Percentiles rank a stretch among this genome's conserved stretches.
Conservation (phyloP, 2,329 filamentous ascomycete genomes). For the Cladorrhinum sp. region DNA sequence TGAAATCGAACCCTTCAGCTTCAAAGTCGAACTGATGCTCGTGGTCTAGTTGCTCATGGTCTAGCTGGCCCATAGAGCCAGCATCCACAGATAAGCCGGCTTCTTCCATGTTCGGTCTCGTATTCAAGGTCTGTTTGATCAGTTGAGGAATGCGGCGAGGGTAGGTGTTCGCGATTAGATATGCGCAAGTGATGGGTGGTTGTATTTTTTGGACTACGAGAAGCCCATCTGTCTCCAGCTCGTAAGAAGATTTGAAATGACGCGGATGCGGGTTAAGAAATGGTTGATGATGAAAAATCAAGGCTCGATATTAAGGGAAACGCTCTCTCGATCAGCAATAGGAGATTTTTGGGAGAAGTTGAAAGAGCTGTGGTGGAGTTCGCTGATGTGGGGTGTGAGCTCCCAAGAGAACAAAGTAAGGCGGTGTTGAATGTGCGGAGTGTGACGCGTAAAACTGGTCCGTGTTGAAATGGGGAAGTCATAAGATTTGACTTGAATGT, state of each 20-base stretch:
- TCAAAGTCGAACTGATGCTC: constrained; percentile 23
- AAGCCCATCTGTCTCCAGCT: constrained; percentile 5
- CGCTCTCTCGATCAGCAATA: background rate
- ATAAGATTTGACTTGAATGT: background rate
- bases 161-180: background rate
- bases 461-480: background rate
- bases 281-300: background rate
- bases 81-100: constrained; percentile 14
- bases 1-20: constrained; percentile 34
- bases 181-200: background rate
- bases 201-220: background rate
- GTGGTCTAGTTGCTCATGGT: constrained; percentile 11
- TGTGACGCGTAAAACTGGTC: background rate
- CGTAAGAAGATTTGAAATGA: background rate
- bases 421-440: background rate
- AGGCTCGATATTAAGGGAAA: background rate
- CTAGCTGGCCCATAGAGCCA: constrained; percentile 15
- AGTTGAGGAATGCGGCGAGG: background rate
- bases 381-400: background rate
- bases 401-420: background rate
- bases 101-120: constrained; percentile 22
- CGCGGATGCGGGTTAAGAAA: background rate
- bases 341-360: background rate
- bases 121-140: background rate
- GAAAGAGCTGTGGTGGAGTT: background rate